Evolutionary conservation across 495 filamentous ascomycete genomes (phyloP), one percentile per base, ranked within the genome.

Genomic region (Cercophora newfieldiana): DNA sequence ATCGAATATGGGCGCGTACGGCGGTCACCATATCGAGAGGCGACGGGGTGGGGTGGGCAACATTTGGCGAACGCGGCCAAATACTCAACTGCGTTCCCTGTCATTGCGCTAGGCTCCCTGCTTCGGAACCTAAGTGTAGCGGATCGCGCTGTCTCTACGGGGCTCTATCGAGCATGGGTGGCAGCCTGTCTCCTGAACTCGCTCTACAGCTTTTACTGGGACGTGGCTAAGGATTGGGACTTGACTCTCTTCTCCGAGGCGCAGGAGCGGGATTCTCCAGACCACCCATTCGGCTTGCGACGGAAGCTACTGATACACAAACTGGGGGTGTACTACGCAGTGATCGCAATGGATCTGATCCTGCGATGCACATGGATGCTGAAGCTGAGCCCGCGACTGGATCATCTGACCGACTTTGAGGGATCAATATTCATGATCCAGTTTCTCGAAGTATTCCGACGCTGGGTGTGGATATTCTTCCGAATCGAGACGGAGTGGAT

Each of bases 391-490:
- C 88, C 92, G 29, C 89, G 90, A 70, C 79, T 98, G 56, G 88
- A 91, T 69, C 89, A 90, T 75, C 86, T 95, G 47, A 88, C 89
- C 67, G 92, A 97, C 70, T 86, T 91, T 66, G 95, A 98, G 77
- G 88, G 88, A 57, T 82, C 83, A 1, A 88, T 98, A 44, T 99
- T 97, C 74, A 65, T 92, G n/a, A 86, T 97, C 68, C 89, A 97
- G 80, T 80, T 90, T 44, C 79, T 95, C 19, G 95, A 99, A 77
- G 88, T 98, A 7, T 83, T 90, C 21, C 86, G 95, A 48, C 84
- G 95, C 19, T 97, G 94, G 93, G 85, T 98, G 69, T 99, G 95
- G 95, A 91, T 95, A 53, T 97, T 98, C 78, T 93, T 98, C 75
- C 86, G 95, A 2, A 87, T 93, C 24, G 95, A 99, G 82, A 90